These are phyloP conservation scores for Chamaecyparis obtusa DNA, from an alignment of 75 land plant genomes.

Conservation along the genomic window DNA sequence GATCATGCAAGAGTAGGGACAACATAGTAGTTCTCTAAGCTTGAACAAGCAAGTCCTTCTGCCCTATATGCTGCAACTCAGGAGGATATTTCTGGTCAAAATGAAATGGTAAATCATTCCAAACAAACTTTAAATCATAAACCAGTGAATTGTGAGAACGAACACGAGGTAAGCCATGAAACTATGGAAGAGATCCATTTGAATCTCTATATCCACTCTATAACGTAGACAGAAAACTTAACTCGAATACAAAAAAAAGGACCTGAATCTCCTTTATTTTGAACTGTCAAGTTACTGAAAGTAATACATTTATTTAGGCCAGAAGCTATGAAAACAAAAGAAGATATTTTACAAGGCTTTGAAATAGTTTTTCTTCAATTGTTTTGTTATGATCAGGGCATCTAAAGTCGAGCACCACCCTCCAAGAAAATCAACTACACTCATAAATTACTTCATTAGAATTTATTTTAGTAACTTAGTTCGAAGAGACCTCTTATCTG, in stretches of 20 bases:
- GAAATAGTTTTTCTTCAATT: no score
- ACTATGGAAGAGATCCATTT: neutral
- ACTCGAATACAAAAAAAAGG: no score
- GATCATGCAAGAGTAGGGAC: conserved; percentile 9
- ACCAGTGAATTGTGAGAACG: conserved; percentile 12
- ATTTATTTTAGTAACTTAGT: no score
- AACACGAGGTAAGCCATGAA: conserved; percentile 10
- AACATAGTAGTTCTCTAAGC: neutral
- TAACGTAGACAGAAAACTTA: no score
- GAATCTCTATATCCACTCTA: neutral
- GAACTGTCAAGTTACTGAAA: neutral
- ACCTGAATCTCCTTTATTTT: no score
- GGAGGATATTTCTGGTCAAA: neutral
- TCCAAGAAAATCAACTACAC: no score
- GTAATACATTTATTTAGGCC: neutral
- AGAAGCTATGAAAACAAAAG: neutral
- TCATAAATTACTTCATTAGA: no score
- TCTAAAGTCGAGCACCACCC: no score
- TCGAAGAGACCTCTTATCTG: no score
- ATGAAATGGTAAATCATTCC: neutral
- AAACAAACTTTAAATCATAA: conserved; percentile 17
- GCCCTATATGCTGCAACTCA: conserved; percentile 7
- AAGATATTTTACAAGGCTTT: no score
- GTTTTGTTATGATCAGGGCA: no score
- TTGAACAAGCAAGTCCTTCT: conserved; percentile 9